phyloP scores from a whole-genome alignment of 163 green algal species.

The Scenedesmus sp. region DNA sequence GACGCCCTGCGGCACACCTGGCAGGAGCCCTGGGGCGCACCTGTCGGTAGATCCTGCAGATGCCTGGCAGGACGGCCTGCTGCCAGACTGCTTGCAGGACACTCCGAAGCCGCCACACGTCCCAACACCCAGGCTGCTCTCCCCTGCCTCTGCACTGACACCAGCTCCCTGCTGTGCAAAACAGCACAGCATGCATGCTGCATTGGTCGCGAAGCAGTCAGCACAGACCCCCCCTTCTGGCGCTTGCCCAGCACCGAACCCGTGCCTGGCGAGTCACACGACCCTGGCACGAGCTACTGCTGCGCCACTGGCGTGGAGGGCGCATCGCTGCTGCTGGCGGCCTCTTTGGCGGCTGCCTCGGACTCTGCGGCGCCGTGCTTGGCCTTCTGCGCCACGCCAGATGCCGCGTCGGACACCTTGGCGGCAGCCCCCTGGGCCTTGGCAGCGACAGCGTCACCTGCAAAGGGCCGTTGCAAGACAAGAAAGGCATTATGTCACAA shows the following conservation, averaged over 20 bases:
- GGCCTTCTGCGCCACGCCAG: constrained; percentile 5
- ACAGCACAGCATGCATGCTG: too few species aligned
- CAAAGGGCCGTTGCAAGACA: neutral
- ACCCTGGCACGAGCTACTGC: neutral
- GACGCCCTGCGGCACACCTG: too few species aligned
- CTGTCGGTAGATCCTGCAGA: too few species aligned
- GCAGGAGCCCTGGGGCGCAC: too few species aligned
- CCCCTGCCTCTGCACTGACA: too few species aligned
- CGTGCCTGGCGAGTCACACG: neutral
- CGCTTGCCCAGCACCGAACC: too few species aligned
- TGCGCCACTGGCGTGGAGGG: neutral
- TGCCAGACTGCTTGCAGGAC: neutral
- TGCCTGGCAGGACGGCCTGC: too few species aligned
- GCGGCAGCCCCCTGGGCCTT: constrained; percentile 16
- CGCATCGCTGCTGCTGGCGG: constrained; percentile 2
- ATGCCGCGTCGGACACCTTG: neutral
- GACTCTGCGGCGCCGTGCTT: neutral
- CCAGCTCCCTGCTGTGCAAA: too few species aligned
- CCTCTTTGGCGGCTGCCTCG: neutral
- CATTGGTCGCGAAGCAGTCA: too few species aligned
- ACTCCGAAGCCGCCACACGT: neutral
- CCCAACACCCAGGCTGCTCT: too few species aligned
- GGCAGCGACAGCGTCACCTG: constrained; percentile 16
- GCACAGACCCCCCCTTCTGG: too few species aligned
- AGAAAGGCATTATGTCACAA: neutral